Conservation (phyloP, 1,284 basidiomycete species). For the Gomphus bonarii region DNA sequence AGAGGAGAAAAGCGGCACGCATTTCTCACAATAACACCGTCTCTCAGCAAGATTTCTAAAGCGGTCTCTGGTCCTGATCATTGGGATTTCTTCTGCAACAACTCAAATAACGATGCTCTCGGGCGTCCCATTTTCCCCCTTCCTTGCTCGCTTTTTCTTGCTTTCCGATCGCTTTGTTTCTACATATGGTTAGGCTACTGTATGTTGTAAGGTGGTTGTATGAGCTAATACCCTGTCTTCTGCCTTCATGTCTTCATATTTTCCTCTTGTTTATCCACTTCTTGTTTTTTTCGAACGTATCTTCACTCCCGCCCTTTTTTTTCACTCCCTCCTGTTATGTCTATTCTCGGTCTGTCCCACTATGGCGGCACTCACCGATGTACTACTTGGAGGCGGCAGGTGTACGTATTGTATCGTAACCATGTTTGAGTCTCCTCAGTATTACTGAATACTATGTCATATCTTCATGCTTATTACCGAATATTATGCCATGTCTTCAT, state of each 20-base stretch:
- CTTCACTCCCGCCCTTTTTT: too few species aligned
- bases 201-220: constrained; percentile 10
- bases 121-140: background rate
- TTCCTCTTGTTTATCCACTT: background rate
- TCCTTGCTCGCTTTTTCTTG: background rate
- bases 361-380: background rate
- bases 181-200: constrained; percentile 5
- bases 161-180: constrained; percentile 6
- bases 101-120: background rate
- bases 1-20: background rate
- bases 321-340: background rate
- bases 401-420: background rate
- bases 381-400: background rate
- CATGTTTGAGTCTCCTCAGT: background rate
- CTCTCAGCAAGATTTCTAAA: background rate
- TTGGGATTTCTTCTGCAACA: background rate
- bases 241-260: background rate
- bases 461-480: too few species aligned
- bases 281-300: too few species aligned
- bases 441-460: background rate
- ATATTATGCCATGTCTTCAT: too few species aligned
- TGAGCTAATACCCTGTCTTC: background rate
- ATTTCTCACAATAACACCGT: background rate
- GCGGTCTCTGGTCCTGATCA: background rate
- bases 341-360: background rate